Percentiles rank a stretch among this genome's conserved stretches.
Evolutionary conservation across 768 basidiomycete species (phyloP).

Genomic region (Russula abietina): DNA sequence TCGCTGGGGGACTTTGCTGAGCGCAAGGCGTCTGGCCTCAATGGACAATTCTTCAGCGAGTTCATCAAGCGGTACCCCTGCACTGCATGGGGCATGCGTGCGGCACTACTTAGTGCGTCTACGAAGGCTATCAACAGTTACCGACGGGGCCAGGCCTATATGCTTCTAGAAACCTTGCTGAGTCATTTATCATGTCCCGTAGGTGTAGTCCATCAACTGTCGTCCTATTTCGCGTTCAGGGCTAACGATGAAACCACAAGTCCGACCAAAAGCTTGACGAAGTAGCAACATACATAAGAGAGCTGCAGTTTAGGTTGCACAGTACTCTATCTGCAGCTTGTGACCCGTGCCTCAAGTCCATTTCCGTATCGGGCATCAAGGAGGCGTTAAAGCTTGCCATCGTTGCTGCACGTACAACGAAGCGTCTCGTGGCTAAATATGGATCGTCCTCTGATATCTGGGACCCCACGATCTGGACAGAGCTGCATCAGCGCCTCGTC

Average conservation of each 20-base stretch:
- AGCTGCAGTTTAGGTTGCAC: constrained; percentile 45
- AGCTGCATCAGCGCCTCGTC: constrained; percentile 42
- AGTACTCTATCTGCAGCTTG: constrained; percentile 45
- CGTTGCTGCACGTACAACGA: constrained; percentile 58
- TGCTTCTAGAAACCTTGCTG: constrained; percentile 61
- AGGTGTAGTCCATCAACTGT: constrained; percentile 25
- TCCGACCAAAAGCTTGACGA: constrained; percentile 38
- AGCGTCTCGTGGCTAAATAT: constrained; percentile 36
- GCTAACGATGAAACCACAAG: constrained; percentile 4
- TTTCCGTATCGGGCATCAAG: constrained; percentile 65
- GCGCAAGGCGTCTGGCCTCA: constrained; percentile 74
- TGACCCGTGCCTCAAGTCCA: constrained; percentile 44
- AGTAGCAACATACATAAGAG: constrained; percentile 44
- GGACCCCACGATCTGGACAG: constrained; percentile 54
- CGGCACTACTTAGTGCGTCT: constrained; percentile 51
- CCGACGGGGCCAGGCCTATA: constrained; percentile 67
- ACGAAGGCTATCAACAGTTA: constrained; percentile 67
- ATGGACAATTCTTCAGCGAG: constrained; percentile 69
- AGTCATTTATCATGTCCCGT: constrained; percentile 48
- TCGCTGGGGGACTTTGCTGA: constrained; percentile 73
- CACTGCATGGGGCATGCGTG: constrained; percentile 59
- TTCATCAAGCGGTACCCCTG: constrained; percentile 61
- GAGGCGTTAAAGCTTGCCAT: constrained; percentile 71
- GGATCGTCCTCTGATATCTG: constrained; percentile 42
- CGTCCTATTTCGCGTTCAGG: background rate